Conservation (phyloP, 345 rosid species). For the Aurinia saxatilis region DNA sequence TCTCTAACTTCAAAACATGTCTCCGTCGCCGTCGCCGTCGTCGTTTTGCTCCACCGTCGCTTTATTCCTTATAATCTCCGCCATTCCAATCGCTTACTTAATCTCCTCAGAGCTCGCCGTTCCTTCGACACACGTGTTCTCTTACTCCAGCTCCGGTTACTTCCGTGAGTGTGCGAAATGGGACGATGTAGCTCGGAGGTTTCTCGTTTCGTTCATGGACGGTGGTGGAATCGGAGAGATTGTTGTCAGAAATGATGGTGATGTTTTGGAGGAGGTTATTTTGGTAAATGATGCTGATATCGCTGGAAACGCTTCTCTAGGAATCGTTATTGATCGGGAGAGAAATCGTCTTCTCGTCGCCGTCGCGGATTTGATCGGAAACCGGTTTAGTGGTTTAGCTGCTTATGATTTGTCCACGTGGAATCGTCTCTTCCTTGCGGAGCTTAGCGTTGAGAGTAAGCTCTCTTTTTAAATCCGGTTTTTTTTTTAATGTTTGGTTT, state of each 20-base stretch:
- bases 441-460: conserved; percentile 56
- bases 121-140: conserved; percentile 58
- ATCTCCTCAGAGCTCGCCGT: conserved; percentile 47
- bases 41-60: conserved; percentile 18
- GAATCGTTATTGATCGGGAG: conserved; percentile 51
- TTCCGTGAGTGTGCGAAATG: conserved; percentile 90
- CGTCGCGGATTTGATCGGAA: conserved; percentile 52
- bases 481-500: too few species aligned
- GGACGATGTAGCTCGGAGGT: conserved; percentile 61
- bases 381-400: conserved; percentile 56
- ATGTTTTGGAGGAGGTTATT: conserved; percentile 43
- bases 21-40: conserved; percentile 6
- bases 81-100: conserved; percentile 61
- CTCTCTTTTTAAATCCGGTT: background rate
- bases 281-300: conserved; percentile 61
- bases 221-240: conserved; percentile 68
- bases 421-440: conserved; percentile 62
- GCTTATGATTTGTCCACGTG: conserved; percentile 85
- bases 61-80: conserved; percentile 47
- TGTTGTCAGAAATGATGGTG: conserved; percentile 36
- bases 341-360: conserved; percentile 74
- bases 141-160: conserved; percentile 63
- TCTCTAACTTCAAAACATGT: conserved; percentile 11
- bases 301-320: conserved; percentile 63
- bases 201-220: conserved; percentile 72